Base-by-base conservation (phyloP, 345 rosid genomes). In the Lagerstroemia speciosa region DNA sequence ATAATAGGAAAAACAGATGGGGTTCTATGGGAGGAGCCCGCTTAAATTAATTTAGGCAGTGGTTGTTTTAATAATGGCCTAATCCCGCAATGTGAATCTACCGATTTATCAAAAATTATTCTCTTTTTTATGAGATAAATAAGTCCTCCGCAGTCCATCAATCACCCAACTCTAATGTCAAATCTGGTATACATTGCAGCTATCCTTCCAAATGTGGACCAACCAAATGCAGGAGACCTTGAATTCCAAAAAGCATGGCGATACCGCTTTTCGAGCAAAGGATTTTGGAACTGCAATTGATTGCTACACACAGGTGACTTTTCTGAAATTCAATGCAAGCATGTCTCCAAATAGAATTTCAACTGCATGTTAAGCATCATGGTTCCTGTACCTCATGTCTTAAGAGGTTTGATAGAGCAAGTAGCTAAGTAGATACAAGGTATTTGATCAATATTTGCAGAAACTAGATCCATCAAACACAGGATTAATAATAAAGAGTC, bases 191-290 rank as follows among this genome's bases (percentile, higher is more conserved):
- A 58, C 27, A 33, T 58, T 76, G 80, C 81, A 90, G 96, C 92
- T 90, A 71, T 94, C 99, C 72, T 94, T 94, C 69, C 99, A 94
- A 83, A 80, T 94, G 95, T 94, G 99, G 99, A 88, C 99, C 67
- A 85, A 77, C 79, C 90, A 81, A 79, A 84, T 94, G 96, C 99
- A 91, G 79, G 97, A 94, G 74, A 89, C 96, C 57, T 74, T 80
- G 76, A 93, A 91, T 57, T 85, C 90, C 57, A 94, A 89, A 89
- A 91, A 88, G 77, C 96, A 79, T 60, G 99, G 99, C 48, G 99
- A 94, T 78, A 77, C 83, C 3, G 95, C 97, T 68, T 94, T 94
- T 72, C 85, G 95, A 75, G 87, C 93, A 2, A 94, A 89, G 79
- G 96, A 94, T 80, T 88, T 85, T 72, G 76, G 80, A 50, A 80